Evolutionary conservation across 768 basidiomycete species (phyloP).

Genomic region (Rickenella mellea): DNA sequence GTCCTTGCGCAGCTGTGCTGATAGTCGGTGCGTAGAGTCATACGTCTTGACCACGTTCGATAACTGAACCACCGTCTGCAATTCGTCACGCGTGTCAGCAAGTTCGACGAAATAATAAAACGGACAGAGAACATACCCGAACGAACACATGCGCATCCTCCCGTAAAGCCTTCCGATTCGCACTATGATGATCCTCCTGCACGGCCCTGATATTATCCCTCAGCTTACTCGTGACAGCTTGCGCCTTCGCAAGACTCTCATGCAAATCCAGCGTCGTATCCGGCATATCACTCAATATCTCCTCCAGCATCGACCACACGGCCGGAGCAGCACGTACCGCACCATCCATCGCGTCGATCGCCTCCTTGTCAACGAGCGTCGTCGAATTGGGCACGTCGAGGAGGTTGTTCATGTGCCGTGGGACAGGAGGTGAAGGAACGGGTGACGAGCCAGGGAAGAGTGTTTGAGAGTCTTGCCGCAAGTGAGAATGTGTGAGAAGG

Average conservation of each 20-base stretch:
- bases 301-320: constrained; percentile 77
- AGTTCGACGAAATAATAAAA: background rate
- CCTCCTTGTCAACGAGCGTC: constrained; percentile 66
- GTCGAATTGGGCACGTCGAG: constrained; percentile 25
- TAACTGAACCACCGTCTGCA: constrained; percentile 65
- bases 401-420: constrained; percentile 5
- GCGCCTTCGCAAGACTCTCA: constrained; percentile 51
- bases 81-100: constrained; percentile 2
- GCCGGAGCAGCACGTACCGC: constrained; percentile 74
- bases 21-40: constrained; percentile 45
- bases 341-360: constrained; percentile 65
- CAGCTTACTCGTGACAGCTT: constrained; percentile 54
- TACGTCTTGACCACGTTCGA: constrained; percentile 64
- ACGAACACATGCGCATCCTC: constrained; percentile 76
- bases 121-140: constrained; percentile 41
- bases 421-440: constrained; percentile 21
- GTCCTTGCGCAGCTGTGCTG: constrained; percentile 51
- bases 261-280: constrained; percentile 33
- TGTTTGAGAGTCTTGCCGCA: constrained; percentile 33
- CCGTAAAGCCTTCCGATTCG: constrained; percentile 53
- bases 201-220: constrained; percentile 47
- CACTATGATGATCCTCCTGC: constrained; percentile 42
- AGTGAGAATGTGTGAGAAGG: constrained; percentile 27
- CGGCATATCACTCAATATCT: constrained; percentile 38
- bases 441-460: constrained; percentile 31